phyloP scores from a whole-genome alignment of 2,329 filamentous ascomycete species.

The Alternaria panax region DNA sequence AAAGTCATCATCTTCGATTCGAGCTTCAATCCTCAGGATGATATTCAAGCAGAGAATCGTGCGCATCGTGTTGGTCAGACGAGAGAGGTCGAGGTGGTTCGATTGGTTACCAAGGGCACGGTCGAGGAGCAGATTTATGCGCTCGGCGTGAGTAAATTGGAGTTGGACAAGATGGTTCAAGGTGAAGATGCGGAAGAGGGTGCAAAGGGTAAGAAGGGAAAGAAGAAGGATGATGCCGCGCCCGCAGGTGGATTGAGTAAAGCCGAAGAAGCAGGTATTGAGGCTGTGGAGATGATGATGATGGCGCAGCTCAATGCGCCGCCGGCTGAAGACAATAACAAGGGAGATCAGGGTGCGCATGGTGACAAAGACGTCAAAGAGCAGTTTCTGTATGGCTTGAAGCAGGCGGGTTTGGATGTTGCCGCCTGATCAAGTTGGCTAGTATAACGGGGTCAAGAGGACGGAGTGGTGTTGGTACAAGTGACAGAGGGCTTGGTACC shows the following conservation, averaged over 20 bases:
- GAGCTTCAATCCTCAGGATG: conserved; percentile 97
- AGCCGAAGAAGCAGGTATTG: conserved; percentile 42
- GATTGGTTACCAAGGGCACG: conserved; percentile 79
- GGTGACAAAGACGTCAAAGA: conserved; percentile 49
- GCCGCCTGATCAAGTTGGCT: conserved; percentile 5
- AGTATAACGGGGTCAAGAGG: background rate
- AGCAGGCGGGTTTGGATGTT: conserved; percentile 52
- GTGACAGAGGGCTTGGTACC: background rate
- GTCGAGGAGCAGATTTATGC: conserved; percentile 94
- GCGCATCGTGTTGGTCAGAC: conserved; percentile 94
- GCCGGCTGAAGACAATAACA: conserved; percentile 7
- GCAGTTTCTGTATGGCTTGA: conserved; percentile 51
- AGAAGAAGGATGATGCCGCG: conserved; percentile 15
- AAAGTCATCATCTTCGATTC: conserved; percentile 98
- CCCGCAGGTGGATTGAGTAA: conserved; percentile 44
- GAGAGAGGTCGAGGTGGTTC: conserved; percentile 86
- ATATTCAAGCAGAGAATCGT: conserved; percentile 97
- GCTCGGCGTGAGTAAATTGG: conserved; percentile 90
- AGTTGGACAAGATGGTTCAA: conserved; percentile 78
- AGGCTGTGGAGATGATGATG: conserved; percentile 53
- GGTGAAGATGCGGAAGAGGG: conserved; percentile 62
- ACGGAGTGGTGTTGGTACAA: background rate
- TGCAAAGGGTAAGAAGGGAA: conserved; percentile 18
- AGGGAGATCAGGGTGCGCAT: background rate
- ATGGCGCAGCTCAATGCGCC: conserved; percentile 37